A percentile compares a stretch with the other conserved stretches of the same genome.
Conservation (phyloP, 2,329 filamentous ascomycete genomes). For the Pseudomassariella vexata region DNA sequence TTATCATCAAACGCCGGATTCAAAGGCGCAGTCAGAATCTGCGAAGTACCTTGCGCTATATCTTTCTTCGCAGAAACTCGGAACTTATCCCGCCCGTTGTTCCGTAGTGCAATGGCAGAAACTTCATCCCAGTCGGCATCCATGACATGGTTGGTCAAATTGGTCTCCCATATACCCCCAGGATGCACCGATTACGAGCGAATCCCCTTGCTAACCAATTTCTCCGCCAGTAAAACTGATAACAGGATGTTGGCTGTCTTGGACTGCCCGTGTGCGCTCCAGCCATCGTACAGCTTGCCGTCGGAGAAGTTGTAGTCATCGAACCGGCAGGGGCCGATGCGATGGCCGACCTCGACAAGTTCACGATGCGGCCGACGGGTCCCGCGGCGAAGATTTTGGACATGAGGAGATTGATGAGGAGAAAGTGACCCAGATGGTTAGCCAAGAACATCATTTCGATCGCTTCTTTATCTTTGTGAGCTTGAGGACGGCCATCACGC, state of each 20-base stretch:
- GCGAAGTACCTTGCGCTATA: slow-evolving; percentile 4
- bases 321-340: slow-evolving; percentile 29
- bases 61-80: slow-evolving; percentile 4
- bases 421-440: slow-evolving; percentile 16
- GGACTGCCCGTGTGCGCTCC: slow-evolving; percentile 36
- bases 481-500: slow-evolving; percentile 10
- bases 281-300: slow-evolving; percentile 27
- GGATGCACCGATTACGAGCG: slow-evolving; percentile 1
- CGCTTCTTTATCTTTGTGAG: slow-evolving; percentile 14
- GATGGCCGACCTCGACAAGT: slow-evolving; percentile 31
- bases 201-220: slow-evolving; percentile 1
- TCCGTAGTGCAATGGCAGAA: not conserved
- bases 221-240: slow-evolving; percentile 20
- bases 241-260: slow-evolving; percentile 39
- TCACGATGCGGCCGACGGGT: slow-evolving; percentile 28
- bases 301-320: slow-evolving; percentile 30
- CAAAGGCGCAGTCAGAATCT: slow-evolving; percentile 10
- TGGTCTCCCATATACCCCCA: slow-evolving; percentile 9
- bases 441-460: slow-evolving; percentile 10
- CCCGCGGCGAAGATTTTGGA: slow-evolving; percentile 10
- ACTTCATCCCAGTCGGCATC: not conserved
- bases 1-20: slow-evolving; percentile 9
- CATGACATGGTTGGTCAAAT: not conserved
- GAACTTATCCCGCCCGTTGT: slow-evolving; percentile 4
- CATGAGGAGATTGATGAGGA: slow-evolving; percentile 13